Base-by-base conservation (phyloP, 139 green algal genomes). In the Marvania coccoides region DNA sequence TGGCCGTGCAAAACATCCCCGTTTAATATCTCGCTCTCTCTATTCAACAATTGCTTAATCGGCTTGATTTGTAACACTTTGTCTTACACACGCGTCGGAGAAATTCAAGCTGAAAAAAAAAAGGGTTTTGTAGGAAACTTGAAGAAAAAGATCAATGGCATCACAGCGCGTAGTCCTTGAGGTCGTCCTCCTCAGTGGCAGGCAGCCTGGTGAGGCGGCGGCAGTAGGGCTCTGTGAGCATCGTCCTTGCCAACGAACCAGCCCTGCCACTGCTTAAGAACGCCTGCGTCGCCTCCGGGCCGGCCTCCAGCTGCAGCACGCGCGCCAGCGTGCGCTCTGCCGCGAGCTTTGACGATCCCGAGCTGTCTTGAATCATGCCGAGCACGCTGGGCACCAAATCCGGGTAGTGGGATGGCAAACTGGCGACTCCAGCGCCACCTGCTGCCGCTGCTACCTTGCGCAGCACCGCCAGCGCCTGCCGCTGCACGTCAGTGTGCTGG, bases 401-500 rank as follows among this genome's bases (percentile, higher is more conserved):
- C n/a, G 70, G 34, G 37, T 82, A 72, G 60, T 87, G 74, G 13
- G 81, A 76, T n/a, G 76, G 63, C 76, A 90, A 65, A 15, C 67
- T 64, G 2, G 42, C 30, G 19, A 39, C 26, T 38, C 45, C 28
- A 47, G 33, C n/a, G 47, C 47, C n/a, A 23, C 30, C 12, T 30
- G 26, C 46, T 36, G 23, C 59, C 47, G 0, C 40, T 62, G 14
- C 75, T 73, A 92, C 58, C 14, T 53, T 64, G 10, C 76, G 59
- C 40, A 87, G 58, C 23, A 82, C 81, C 57, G 83, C 63, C 72
- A 93, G 55, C 30, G 74, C 73, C 31, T 81, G 74, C 8, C 82
- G 83, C 55, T 88, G 73, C 42, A 91, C 77, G 39, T 90, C 87
- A 12, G 51, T 69, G 35, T 63, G 45, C 70, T 94, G 87, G 65